phyloP scores from a whole-genome alignment of 208 protist species.

The Trichomonas gallinae region DNA sequence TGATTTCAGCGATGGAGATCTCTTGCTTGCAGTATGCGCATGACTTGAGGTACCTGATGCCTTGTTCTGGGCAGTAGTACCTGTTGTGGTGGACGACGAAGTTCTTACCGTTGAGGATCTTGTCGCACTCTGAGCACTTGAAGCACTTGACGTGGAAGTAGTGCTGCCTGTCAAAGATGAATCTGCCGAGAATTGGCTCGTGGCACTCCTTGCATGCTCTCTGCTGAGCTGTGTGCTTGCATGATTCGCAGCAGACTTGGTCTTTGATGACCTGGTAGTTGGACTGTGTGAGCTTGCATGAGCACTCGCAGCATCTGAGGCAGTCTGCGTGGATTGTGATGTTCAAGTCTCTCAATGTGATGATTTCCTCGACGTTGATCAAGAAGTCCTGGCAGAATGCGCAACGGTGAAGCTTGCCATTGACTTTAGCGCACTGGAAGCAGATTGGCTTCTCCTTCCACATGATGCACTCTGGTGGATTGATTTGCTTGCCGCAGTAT shows the following conservation, averaged over 20 bases:
- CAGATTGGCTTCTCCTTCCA: not conserved
- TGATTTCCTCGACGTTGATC: not conserved
- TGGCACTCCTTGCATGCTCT: not conserved
- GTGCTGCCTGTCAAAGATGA: not conserved
- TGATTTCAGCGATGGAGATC: not conserved
- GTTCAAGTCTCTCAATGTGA: not conserved
- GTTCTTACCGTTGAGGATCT: not conserved
- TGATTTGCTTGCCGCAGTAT: not conserved
- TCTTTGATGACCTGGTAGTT: not conserved
- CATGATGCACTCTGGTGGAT: not conserved
- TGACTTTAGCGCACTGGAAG: too few relatives aligned
- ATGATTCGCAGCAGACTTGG: not conserved
- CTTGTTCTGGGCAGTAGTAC: not conserved
- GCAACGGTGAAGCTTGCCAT: not conserved
- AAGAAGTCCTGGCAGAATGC: not conserved
- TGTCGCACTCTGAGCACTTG: not conserved
- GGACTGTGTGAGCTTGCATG: not conserved
- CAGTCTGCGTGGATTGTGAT: not conserved
- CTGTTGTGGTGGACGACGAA: not conserved
- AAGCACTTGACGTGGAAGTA: not conserved
- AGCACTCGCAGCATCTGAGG: not conserved
- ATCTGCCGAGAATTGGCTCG: not conserved
- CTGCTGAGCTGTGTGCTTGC: not conserved
- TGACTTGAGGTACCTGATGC: not conserved
- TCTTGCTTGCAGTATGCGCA: not conserved